These are phyloP conservation scores for Pleurostoma richardsiae DNA, from an alignment of 2,329 filamentous ascomycete genomes.

Conservation along the genomic window DNA sequence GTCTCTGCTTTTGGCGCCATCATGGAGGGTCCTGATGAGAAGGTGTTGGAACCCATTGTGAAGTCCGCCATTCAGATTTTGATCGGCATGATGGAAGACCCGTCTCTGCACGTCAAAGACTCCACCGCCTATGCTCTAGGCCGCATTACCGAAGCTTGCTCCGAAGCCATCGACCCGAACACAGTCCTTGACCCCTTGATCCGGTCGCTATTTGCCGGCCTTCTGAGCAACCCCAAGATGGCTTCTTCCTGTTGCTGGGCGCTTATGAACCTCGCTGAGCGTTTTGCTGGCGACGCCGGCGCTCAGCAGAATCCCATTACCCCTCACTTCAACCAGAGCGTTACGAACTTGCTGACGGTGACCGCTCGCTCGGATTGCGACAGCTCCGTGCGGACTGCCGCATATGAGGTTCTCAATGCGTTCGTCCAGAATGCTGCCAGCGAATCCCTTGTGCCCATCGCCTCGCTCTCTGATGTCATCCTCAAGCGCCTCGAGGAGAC, in stretches of 20 bases:
- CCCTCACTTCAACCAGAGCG: constrained; percentile 87
- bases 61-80: constrained; percentile 92
- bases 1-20: constrained; percentile 97
- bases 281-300: constrained; percentile 83
- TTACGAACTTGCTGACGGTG: constrained; percentile 77
- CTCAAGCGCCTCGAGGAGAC: constrained; percentile 89
- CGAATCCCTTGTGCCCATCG: constrained; percentile 77
- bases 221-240: constrained; percentile 93
- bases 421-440: constrained; percentile 89
- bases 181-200: constrained; percentile 82
- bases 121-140: constrained; percentile 95
- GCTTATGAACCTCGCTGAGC: constrained; percentile 94
- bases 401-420: constrained; percentile 93
- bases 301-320: constrained; percentile 77
- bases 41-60: constrained; percentile 85
- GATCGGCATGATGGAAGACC: constrained; percentile 88
- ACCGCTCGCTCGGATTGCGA: constrained; percentile 81
- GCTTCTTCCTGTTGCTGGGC: constrained; percentile 98
- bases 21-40: constrained; percentile 96
- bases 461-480: constrained; percentile 78
- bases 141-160: constrained; percentile 90
- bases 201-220: constrained; percentile 80
- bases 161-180: constrained; percentile 82
- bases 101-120: constrained; percentile 84
- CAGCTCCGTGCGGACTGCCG: constrained; percentile 85